A percentile compares a stretch with the other conserved stretches of the same genome.
Evolutionary conservation across 2,329 filamentous ascomycete species (phyloP).

Genomic region (Verticillium tricorpus): DNA sequence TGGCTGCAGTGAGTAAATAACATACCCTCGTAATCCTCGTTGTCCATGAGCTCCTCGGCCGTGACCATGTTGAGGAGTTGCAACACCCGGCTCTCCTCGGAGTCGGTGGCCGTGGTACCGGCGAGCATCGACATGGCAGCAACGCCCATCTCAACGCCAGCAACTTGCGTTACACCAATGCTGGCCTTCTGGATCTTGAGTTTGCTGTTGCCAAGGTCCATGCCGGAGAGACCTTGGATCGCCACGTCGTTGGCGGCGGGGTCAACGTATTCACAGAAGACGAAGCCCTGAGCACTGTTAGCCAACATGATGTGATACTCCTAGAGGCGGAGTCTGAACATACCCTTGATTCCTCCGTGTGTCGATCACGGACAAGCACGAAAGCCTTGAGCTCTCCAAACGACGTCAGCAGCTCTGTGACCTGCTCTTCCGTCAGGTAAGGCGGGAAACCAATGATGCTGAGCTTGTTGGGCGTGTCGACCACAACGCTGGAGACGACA

Average conservation of each 20-base stretch:
- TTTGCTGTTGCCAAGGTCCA: constrained; percentile 84
- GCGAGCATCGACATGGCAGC: constrained; percentile 98
- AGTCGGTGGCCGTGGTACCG: constrained; percentile 74
- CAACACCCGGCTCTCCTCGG: constrained; percentile 78
- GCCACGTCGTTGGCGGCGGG: constrained; percentile 74
- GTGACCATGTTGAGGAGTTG: constrained; percentile 99
- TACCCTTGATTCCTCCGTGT: constrained; percentile 83
- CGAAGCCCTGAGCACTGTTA: constrained; percentile 66
- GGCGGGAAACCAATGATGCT: constrained; percentile 84
- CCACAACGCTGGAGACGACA: constrained; percentile 72
- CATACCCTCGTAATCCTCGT: constrained; percentile 89
- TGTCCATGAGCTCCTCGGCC: constrained; percentile 86
- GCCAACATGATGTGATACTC: constrained; percentile 6
- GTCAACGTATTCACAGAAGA: constrained; percentile 92
- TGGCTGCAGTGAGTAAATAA: background rate
- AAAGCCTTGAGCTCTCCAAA: constrained; percentile 95
- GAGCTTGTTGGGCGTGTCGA: constrained; percentile 93
- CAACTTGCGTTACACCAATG: constrained; percentile 88
- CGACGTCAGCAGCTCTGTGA: constrained; percentile 81
- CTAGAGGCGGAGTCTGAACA: constrained; percentile 24
- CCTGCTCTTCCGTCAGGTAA: constrained; percentile 86
- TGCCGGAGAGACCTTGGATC: constrained; percentile 85
- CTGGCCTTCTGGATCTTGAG: constrained; percentile 86
- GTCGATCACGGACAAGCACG: constrained; percentile 78
- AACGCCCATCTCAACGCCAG: constrained; percentile 90